Base-by-base conservation (phyloP, 768 basidiomycete species). In the Amanita inopinata region DNA sequence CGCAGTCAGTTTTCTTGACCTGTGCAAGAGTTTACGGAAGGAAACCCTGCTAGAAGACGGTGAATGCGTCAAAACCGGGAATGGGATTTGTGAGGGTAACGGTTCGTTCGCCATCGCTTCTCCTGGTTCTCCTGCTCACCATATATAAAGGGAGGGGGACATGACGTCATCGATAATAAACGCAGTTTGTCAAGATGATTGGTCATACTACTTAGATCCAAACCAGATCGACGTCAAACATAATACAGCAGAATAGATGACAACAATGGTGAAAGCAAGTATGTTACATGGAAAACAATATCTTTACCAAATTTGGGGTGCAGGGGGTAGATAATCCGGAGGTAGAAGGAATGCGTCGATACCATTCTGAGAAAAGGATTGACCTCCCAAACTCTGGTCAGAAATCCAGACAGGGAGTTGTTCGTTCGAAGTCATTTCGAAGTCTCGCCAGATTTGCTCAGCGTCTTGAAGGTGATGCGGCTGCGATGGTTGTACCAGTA, bases 261-360 rank as follows among this genome's bases (percentile, higher is more conserved):
- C 33, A 27, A 49, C 22, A 40, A 31, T 40, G 11, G 48, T 32
- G 43, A 33, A 39, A 40, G 33, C 35, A 41, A 31, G 45, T 28
- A 27, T 37, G 25, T 28, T 34, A 42, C 31, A 42, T n/a, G 11
- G 12, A 20, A 39, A n/a, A n/a, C 8, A 34, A 15, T 2, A n/a
- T 17, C 12, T 46, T 69, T 57, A 88, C 84, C 83, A 87, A 43
- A 88, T 86, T 58, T 83, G 83, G 37, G 79, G 72, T 18, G 76
- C 71, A 45, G 78, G 65, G 1, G 82, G 79, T 38, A 86, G 68
- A 51, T 81, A 87, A 55, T 87, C 81, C 22, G 66, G 61, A 11
- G 87, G 87, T 27, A 90, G 67, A 35, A 90, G 65, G 62, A 89
- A 89, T 3, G 87, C 84, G 53, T 90, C 83, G 66, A 90, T 85